These are phyloP conservation scores for Yamadazyma ubonensis DNA, from an alignment of 805 yeast genomes.

Conservation along the genomic window DNA sequence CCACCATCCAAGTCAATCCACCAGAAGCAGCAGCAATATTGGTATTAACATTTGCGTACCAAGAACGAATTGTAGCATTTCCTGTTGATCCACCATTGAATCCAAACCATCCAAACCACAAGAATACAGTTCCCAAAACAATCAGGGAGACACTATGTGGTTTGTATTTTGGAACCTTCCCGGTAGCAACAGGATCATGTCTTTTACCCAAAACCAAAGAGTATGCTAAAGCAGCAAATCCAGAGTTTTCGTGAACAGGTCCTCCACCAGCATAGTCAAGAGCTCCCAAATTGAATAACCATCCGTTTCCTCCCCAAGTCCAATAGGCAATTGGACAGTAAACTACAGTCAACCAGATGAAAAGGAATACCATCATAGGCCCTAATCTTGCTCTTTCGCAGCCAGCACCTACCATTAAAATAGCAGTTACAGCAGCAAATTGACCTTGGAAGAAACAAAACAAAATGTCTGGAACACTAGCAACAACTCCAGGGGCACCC, in stretches of 20 bases:
- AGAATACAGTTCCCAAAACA: conserved; percentile 88
- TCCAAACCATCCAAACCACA: conserved; percentile 99
- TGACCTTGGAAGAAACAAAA: conserved; percentile 92
- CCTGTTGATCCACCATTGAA: conserved; percentile 99
- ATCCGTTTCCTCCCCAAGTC: conserved; percentile 96
- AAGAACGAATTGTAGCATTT: conserved; percentile 86
- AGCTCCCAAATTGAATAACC: conserved; percentile 81
- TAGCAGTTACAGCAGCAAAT: conserved; percentile 94
- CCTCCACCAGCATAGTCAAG: conserved; percentile 99
- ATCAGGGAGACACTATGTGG: conserved; percentile 92
- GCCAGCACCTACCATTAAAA: conserved; percentile 95
- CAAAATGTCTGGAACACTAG: conserved; percentile 83
- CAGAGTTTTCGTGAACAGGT: conserved; percentile 94
- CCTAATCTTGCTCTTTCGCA: conserved; percentile 95
- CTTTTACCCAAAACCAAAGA: conserved; percentile 92
- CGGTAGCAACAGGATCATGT: conserved; percentile 70
- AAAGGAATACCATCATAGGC: conserved; percentile 94
- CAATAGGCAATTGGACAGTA: conserved; percentile 96
- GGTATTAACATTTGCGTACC: conserved; percentile 92
- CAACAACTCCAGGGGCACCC: conserved; percentile 71
- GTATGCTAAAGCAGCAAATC: conserved; percentile 92
- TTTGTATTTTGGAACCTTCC: conserved; percentile 80
- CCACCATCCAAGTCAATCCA: conserved; percentile 91
- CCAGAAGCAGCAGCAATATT: conserved; percentile 92
- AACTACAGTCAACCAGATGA: conserved; percentile 92